Percentiles rank a stretch among this genome's conserved stretches.
Evolutionary conservation across 805 yeast species (phyloP).

Genomic region (Kluyveromyces nonfermentans): DNA sequence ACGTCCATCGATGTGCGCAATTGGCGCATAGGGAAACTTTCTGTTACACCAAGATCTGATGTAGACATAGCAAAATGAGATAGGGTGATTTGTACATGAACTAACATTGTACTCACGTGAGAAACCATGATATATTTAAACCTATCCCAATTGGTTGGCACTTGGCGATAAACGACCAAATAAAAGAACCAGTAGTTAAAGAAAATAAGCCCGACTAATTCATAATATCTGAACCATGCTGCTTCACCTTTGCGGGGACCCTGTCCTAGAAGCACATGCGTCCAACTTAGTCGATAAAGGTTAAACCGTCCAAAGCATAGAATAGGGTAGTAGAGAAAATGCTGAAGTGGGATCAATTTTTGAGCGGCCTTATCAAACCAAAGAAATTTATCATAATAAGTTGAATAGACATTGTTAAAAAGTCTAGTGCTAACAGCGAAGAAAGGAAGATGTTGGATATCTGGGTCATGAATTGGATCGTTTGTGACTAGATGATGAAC

Average conservation of each 20-base stretch:
- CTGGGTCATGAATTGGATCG: slow-evolving; percentile 91
- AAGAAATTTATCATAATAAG: slow-evolving; percentile 62
- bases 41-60: slow-evolving; percentile 71
- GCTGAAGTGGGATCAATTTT: slow-evolving; percentile 51
- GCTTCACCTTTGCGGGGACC: slow-evolving; percentile 79
- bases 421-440: slow-evolving; percentile 74
- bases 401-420: slow-evolving; percentile 62
- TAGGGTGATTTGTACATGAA: slow-evolving; percentile 86
- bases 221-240: slow-evolving; percentile 79
- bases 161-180: slow-evolving; percentile 39
- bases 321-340: slow-evolving; percentile 66
- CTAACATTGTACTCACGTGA: slow-evolving; percentile 77
- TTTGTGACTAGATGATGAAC: slow-evolving; percentile 90
- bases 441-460: slow-evolving; percentile 86
- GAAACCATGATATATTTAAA: slow-evolving; percentile 58
- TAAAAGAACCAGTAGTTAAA: slow-evolving; percentile 82
- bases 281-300: slow-evolving; percentile 74
- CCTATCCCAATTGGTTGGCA: slow-evolving; percentile 46
- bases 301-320: slow-evolving; percentile 80
- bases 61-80: slow-evolving; percentile 94
- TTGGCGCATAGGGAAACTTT: slow-evolving; percentile 72
- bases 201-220: slow-evolving; percentile 55
- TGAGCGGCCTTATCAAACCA: slow-evolving; percentile 62
- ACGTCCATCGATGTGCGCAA: slow-evolving; percentile 91
- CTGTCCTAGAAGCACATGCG: slow-evolving; percentile 57